A percentile compares a stretch with the other conserved stretches of the same genome.
These are phyloP conservation scores for Heterobasidion parviporum DNA, from an alignment of 1,284 basidiomycete genomes.

Conservation along the genomic window DNA sequence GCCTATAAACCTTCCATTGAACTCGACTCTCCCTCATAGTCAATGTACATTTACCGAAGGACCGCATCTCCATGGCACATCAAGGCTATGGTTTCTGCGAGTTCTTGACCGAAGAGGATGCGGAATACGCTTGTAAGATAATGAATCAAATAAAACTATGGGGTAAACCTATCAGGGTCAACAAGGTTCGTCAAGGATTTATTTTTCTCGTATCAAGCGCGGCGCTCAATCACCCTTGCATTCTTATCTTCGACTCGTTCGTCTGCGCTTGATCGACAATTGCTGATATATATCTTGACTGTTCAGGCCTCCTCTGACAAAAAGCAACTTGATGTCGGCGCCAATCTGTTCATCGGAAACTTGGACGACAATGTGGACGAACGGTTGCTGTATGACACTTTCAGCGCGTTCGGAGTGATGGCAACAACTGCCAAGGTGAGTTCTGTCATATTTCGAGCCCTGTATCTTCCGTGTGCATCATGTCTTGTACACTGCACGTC, in stretches of 20 bases:
- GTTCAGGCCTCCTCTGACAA: conserved; percentile 86
- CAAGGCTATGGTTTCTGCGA: conserved; percentile 99
- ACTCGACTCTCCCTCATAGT: conserved; percentile 37
- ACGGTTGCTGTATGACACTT: conserved; percentile 88
- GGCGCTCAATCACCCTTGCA: neutral
- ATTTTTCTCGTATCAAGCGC: neutral
- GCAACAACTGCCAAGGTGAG: conserved; percentile 90
- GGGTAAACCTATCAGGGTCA: conserved; percentile 97
- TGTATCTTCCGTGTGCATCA: neutral
- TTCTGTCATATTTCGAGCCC: conserved; percentile 10
- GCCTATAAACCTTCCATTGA: neutral
- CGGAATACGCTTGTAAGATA: conserved; percentile 98
- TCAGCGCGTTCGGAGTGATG: conserved; percentile 90
- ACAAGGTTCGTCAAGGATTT: conserved; percentile 64
- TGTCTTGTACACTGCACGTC: neutral
- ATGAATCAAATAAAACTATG: conserved; percentile 99
- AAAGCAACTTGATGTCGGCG: conserved; percentile 96
- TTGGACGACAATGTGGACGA: conserved; percentile 94
- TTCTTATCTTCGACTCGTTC: conserved; percentile 2
- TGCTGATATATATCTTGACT: conserved; percentile 5
- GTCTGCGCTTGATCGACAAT: neutral
- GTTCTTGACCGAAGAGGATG: conserved; percentile 95
- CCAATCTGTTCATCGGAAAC: conserved; percentile 95
- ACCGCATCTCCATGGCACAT: conserved; percentile 95
- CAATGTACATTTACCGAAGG: conserved; percentile 98